Base-by-base conservation (phyloP, 1,284 basidiomycete genomes). In the Cryptococcus sp. region DNA sequence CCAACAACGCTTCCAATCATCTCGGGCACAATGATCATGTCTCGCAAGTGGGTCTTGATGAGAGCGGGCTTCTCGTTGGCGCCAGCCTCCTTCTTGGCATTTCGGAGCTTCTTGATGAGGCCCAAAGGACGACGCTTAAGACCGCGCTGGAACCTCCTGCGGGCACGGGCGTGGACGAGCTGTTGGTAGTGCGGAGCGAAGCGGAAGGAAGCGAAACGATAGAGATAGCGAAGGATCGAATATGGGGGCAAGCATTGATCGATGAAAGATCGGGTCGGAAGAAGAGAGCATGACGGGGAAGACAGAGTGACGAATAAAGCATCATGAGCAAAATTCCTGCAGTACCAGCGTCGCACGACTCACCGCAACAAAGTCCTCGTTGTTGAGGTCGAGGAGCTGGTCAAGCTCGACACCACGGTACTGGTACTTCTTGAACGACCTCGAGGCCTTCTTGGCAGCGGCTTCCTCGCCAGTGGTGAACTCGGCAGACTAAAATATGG, bases 1-100 rank as follows among this genome's bases (percentile, higher is more conserved):
- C 93, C 93, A 68, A 95, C 87, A 65, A 95, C 90, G 70, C 87
- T 90, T 67, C 95, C 95, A 80, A 99, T 97, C 96, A 99, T 99
- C 85, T 99, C 95, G 58, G 95, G 96, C 64, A 99, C 95, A 80
- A 99, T 88, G 81, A 98, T 94, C 95, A 99, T 99, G 84, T 99
- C 89, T 78, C 95, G 93, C 71, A 99, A 85, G 83, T 99, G 96
- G 57, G 96, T 99, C 87, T 98, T 99, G 79, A 99, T 93, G 70
- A 93, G 90, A 56, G 91, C 86, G 64, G 96, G 96, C 85, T 99
- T 99, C 84, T 98, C 92, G 83, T 97, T 97, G 73, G 95, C 91
- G 62, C 86, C 90, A 47, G 93, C 92, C 82, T 98, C 94, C 84
- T 95, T 97, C 88, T 99, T 99, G 66, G 96, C 92, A 83, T 96